Conservation (phyloP, 345 rosid species). For the Barbarea vulgaris region DNA sequence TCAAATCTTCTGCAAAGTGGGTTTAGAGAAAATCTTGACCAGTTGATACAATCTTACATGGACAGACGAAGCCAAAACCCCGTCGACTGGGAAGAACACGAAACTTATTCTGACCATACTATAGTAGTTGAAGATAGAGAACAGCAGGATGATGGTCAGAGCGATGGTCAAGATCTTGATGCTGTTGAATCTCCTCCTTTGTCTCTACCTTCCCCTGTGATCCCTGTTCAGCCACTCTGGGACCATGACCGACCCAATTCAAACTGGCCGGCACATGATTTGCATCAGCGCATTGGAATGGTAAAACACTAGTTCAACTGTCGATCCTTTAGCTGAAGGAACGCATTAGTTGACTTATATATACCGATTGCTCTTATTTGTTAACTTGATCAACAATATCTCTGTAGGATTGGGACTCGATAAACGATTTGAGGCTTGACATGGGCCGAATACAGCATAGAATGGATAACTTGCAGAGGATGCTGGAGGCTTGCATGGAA, state of each 20-base stretch:
- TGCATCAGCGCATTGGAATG: constrained; percentile 74
- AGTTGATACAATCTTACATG: constrained; percentile 77
- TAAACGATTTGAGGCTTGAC: constrained; percentile 84
- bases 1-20: constrained; percentile 89
- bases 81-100: constrained; percentile 71
- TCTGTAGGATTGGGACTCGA: constrained; percentile 78
- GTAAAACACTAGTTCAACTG: constrained; percentile 50
- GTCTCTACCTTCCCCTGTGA: constrained; percentile 52
- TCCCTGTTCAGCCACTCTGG: constrained; percentile 65
- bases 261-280: constrained; percentile 64
- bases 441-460: constrained; percentile 93
- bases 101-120: constrained; percentile 50
- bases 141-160: constrained; percentile 56
- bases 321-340: neutral
- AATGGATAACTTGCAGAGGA: constrained; percentile 90
- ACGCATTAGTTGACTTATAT: neutral
- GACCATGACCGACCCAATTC: constrained; percentile 56
- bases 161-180: constrained; percentile 48
- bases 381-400: constrained; percentile 20
- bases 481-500: constrained; percentile 97
- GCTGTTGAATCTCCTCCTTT: constrained; percentile 51
- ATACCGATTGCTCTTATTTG: neutral
- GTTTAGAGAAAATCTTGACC: constrained; percentile 89
- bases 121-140: constrained; percentile 55
- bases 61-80: constrained; percentile 78